Evolutionary conservation across 768 basidiomycete species (phyloP).

Genomic region (Hypsizygus marmoreus): DNA sequence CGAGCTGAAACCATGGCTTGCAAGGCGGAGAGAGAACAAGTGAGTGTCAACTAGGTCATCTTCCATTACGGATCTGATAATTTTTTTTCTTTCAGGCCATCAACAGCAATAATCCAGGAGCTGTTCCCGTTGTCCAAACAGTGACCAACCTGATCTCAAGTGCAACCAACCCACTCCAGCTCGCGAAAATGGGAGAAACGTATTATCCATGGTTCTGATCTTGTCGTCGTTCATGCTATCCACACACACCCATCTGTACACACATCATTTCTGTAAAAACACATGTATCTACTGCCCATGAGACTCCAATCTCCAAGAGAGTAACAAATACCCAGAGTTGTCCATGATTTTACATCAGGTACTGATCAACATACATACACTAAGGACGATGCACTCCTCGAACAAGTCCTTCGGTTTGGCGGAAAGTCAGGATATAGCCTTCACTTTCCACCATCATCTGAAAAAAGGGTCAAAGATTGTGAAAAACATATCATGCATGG

Average conservation of each 20-base stretch:
- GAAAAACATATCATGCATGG: neutral
- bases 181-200: constrained; percentile 84
- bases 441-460: constrained; percentile 83
- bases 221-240: constrained; percentile 10
- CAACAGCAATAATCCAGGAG: constrained; percentile 35
- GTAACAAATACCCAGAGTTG: too few species aligned
- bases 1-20: constrained; percentile 84
- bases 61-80: neutral
- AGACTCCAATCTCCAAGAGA: constrained; percentile 7
- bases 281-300: constrained; percentile 2
- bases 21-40: constrained; percentile 84
- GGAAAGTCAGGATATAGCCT: constrained; percentile 63
- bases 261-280: constrained; percentile 4
- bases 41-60: constrained; percentile 27
- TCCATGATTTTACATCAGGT: too few species aligned
- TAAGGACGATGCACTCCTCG: constrained; percentile 40
- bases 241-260: constrained; percentile 10
- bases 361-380: too few species aligned
- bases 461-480: constrained; percentile 4
- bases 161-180: constrained; percentile 83
- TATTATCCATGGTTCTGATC: constrained; percentile 85
- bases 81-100: constrained; percentile 34
- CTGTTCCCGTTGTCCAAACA: constrained; percentile 73
- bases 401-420: constrained; percentile 76
- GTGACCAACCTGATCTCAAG: constrained; percentile 80